These are phyloP conservation scores for Jatropha podagrica DNA, from an alignment of 441 rosid genomes.

Conservation along the genomic window DNA sequence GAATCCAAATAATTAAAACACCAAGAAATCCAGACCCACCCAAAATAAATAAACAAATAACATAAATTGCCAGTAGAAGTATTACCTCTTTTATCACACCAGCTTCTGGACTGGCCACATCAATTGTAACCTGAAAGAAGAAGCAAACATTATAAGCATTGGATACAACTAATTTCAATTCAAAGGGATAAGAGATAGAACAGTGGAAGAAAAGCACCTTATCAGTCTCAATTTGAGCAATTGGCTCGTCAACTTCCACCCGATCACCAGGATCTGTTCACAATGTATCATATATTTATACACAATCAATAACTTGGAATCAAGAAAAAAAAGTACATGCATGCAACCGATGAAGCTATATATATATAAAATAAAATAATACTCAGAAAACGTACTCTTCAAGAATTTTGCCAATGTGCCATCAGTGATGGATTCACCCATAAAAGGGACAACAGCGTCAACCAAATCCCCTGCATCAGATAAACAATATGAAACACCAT, in stretches of 20 bases:
- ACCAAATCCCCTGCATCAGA: constrained; percentile 63
- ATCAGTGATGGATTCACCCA: constrained; percentile 98
- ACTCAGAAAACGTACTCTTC: constrained; percentile 56
- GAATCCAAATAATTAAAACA: constrained; percentile 1
- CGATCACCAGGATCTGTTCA: constrained; percentile 87
- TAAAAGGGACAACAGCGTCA: constrained; percentile 88
- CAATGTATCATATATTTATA: constrained; percentile 28
- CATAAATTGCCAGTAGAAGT: constrained; percentile 10
- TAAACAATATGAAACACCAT: constrained; percentile 21
- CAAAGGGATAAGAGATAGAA: neutral
- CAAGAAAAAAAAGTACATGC: neutral
- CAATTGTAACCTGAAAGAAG: constrained; percentile 80
- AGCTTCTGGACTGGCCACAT: constrained; percentile 87
- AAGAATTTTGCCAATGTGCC: constrained; percentile 86
- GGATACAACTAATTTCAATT: neutral
- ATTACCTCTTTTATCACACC: constrained; percentile 88
- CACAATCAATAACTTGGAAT: constrained; percentile 18
- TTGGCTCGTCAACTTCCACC: constrained; percentile 85
- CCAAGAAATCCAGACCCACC: neutral
- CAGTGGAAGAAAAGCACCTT: constrained; percentile 48
- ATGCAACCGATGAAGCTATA: neutral
- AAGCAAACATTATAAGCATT: constrained; percentile 14
- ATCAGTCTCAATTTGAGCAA: constrained; percentile 98
- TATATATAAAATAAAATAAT: neutral
- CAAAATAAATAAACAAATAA: neutral